Percentiles rank a stretch among this genome's conserved stretches.
Evolutionary conservation across 306 rosid species (phyloP).

Genomic region (Astragalus glycyphyllos): DNA sequence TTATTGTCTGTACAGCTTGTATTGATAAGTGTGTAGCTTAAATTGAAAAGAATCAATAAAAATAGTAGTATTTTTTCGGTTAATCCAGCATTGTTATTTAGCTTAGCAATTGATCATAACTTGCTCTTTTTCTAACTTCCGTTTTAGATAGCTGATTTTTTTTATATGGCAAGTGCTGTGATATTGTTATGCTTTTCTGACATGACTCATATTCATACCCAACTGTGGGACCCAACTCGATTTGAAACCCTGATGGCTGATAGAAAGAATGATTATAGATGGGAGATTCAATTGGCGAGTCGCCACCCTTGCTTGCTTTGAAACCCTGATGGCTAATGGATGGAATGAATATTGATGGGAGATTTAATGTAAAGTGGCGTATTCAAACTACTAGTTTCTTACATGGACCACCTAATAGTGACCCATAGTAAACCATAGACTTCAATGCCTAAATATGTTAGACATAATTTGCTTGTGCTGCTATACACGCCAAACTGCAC

Average conservation of each 20-base stretch:
- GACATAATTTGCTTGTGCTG: too few relatives aligned
- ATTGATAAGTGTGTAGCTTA: constrained; percentile 49
- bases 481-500: too few relatives aligned
- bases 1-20: constrained; percentile 58
- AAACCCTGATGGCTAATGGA: neutral
- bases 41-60: neutral
- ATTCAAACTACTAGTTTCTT: too few relatives aligned
- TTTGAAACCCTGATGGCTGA: neutral
- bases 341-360: neutral
- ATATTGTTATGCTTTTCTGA: neutral
- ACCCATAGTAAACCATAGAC: too few relatives aligned
- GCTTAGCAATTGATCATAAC: neutral
- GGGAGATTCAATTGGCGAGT: neutral
- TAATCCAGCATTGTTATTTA: constrained; percentile 2
- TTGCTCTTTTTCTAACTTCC: neutral
- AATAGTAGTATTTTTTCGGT: neutral
- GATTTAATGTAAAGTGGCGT: too few relatives aligned
- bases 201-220: constrained; percentile 26
- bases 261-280: neutral
- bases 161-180: neutral
- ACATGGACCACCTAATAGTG: too few relatives aligned
- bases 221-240: neutral
- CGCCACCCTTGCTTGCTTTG: neutral
- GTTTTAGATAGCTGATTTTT: neutral
- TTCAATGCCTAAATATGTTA: too few relatives aligned